Base-by-base conservation (phyloP, 208 protist species). In the Naegleria lovaniensis region DNA sequence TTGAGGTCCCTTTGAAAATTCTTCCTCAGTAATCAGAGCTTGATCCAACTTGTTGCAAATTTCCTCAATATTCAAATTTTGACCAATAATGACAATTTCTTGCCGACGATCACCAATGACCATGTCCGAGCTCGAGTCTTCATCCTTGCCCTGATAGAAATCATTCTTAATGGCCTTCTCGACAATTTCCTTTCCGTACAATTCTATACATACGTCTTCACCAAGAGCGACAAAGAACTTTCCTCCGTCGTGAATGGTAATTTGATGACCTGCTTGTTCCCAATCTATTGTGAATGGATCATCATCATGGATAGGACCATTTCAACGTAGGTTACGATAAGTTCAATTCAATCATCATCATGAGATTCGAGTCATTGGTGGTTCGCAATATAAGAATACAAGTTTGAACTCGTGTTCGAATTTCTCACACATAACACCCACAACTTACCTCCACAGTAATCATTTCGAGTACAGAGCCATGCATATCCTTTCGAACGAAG, bases 41-140 rank as follows among this genome's bases (percentile, higher is more conserved):
- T 90, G 48, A 41, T 95, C 90, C 22, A 96, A 85, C 52, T 67
- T 90, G 2, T 86, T 25, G 40, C 88, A n/a, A 19, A 95, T 93
- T 15, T 58, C 22, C 22, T 88, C 22, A 19, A 92, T 52, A 75
- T 95, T 88, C 90, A 96, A 92, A 5, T 86, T 33, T 15, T 90
- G 41, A 38, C 94, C 94, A 79, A 96, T 96, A 39, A 96, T 93
- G 5, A 96, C 94, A 33, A 96, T 36, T 85, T 96, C 94, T 87
- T 95, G 94, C 29, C 93, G 90, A 13, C 93, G 15, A 76, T 95
- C 95, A 39, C 93, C 94, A 58, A 55, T 79, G 22, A 41, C 79
- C n/a, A n/a, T n/a, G n/a, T n/a, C n/a, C n/a, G n/a, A n/a, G n/a
- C n/a, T n/a, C n/a, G n/a, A n/a, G n/a, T n/a, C n/a, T n/a, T n/a